Conservation (phyloP, 257 asterid genomes). For the Eustoma russellianum region DNA sequence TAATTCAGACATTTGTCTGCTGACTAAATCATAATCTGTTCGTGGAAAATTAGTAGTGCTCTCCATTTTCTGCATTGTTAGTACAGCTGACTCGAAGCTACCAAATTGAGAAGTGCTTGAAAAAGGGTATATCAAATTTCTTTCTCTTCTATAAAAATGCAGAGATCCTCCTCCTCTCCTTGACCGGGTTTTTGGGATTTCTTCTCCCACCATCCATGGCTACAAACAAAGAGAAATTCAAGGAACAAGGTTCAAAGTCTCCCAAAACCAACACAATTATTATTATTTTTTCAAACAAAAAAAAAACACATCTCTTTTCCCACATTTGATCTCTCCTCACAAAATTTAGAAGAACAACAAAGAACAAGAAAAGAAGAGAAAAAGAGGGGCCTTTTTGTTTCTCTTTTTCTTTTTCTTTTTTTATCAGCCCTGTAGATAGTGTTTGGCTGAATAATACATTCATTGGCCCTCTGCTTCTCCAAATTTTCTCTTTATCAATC, state of each 20-base stretch:
- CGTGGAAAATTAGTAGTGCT: no score
- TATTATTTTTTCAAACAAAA: no score
- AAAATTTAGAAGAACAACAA: slow-evolving; percentile 7
- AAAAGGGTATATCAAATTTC: background rate
- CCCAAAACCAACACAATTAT: slow-evolving; percentile 6
- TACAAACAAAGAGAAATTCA: slow-evolving; percentile 5
- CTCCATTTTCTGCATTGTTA: no score
- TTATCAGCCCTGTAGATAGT: slow-evolving; percentile 6
- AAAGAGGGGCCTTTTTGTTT: slow-evolving; percentile 11
- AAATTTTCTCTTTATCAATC: no score
- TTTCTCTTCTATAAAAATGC: slow-evolving; percentile 12
- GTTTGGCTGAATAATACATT: no score
- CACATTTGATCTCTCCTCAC: slow-evolving; percentile 12
- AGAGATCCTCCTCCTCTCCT: slow-evolving; percentile 41
- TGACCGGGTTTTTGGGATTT: slow-evolving; percentile 35
- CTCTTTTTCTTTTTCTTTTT: slow-evolving; percentile 1
- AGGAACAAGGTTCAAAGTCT: slow-evolving; percentile 2
- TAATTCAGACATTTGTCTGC: no score
- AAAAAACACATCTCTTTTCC: background rate
- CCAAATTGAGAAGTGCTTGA: background rate
- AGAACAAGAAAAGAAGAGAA: background rate
- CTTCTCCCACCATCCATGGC: slow-evolving; percentile 25
- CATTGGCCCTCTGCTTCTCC: no score
- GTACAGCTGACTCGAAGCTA: no score
- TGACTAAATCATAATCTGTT: no score